Evolutionary conservation across 1,139 yeast genomes (phyloP).

Genomic region (Suhomyces maxii): DNA sequence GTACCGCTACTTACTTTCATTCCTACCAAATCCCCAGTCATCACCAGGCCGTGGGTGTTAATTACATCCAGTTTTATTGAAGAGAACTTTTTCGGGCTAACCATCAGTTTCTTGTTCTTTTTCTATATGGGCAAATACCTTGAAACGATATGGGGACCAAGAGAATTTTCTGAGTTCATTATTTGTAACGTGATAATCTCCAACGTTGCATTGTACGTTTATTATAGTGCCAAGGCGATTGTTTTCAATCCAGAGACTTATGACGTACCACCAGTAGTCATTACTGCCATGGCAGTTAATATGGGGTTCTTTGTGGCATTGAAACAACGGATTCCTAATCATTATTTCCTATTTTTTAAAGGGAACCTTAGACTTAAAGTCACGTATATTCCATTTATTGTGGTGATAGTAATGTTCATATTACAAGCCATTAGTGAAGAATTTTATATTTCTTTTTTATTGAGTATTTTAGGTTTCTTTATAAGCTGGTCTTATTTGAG

Average conservation of each 20-base stretch:
- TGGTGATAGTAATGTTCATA: slow-evolving; percentile 20
- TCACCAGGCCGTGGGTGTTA: slow-evolving; percentile 41
- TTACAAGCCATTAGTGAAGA: slow-evolving; percentile 30
- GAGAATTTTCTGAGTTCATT: slow-evolving; percentile 33
- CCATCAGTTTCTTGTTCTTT: slow-evolving; percentile 26
- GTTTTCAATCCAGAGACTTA: slow-evolving; percentile 16
- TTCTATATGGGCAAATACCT: slow-evolving; percentile 40
- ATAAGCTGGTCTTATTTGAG: slow-evolving; percentile 45
- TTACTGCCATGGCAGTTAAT: slow-evolving; percentile 37
- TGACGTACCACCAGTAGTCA: slow-evolving; percentile 38
- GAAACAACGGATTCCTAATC: slow-evolving; percentile 46
- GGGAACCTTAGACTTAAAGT: slow-evolving; percentile 42
- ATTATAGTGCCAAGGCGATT: slow-evolving; percentile 32
- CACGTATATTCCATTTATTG: slow-evolving; percentile 38
- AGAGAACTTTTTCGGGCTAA: slow-evolving; percentile 32
- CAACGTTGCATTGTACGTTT: slow-evolving; percentile 35
- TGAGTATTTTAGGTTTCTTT: slow-evolving; percentile 31
- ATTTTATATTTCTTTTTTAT: slow-evolving; percentile 26
- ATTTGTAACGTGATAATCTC: slow-evolving; percentile 27
- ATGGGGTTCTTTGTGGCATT: slow-evolving; percentile 46
- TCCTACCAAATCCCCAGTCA: slow-evolving; percentile 39
- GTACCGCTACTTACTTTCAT: slow-evolving; percentile 43
- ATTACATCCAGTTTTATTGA: slow-evolving; percentile 37
- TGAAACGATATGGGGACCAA: slow-evolving; percentile 41
- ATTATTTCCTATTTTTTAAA: slow-evolving; percentile 41